Percentiles rank a stretch among this genome's conserved stretches.
phyloP scores from a whole-genome alignment of 2,329 filamentous ascomycete genomes.

The Ilyonectria mors-panacis region DNA sequence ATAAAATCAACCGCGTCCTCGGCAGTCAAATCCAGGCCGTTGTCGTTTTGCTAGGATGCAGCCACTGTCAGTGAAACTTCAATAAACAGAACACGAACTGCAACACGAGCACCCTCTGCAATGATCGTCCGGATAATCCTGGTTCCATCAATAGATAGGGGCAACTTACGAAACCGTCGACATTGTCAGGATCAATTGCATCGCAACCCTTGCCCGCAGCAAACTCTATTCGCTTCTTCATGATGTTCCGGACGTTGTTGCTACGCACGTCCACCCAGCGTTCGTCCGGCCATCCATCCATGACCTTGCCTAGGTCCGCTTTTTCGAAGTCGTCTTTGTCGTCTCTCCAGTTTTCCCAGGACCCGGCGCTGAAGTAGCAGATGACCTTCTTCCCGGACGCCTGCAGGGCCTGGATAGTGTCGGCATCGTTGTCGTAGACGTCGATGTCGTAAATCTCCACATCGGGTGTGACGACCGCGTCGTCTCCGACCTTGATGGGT shows the following conservation, averaged over 20 bases:
- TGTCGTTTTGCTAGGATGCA: slow-evolving; percentile 64
- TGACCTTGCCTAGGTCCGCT: slow-evolving; percentile 69
- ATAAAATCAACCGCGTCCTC: slow-evolving; percentile 71
- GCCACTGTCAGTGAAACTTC: background rate
- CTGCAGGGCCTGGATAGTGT: slow-evolving; percentile 67
- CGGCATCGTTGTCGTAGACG: slow-evolving; percentile 66
- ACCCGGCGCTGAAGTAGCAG: slow-evolving; percentile 82
- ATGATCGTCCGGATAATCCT: accelerated
- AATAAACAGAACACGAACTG: background rate
- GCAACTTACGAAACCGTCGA: slow-evolving; percentile 71
- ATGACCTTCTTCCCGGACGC: slow-evolving; percentile 73
- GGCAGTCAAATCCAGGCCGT: slow-evolving; percentile 71
- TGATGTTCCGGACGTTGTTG: slow-evolving; percentile 72
- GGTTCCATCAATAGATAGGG: accelerated
- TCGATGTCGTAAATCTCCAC: slow-evolving; percentile 65
- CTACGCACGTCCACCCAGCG: slow-evolving; percentile 74
- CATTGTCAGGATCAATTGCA: slow-evolving; percentile 79
- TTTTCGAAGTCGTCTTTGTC: slow-evolving; percentile 69
- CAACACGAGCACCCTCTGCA: too few species aligned
- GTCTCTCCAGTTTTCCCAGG: slow-evolving; percentile 73
- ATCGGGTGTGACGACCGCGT: slow-evolving; percentile 51
- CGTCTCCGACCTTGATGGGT: slow-evolving; percentile 1
- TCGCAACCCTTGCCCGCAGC: slow-evolving; percentile 75
- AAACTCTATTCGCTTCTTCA: slow-evolving; percentile 70
- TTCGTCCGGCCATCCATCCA: slow-evolving; percentile 77